Evolutionary conservation across 1,139 yeast species (phyloP), one percentile per base, ranked within the genome.

Genomic region (Pichia sp.): DNA sequence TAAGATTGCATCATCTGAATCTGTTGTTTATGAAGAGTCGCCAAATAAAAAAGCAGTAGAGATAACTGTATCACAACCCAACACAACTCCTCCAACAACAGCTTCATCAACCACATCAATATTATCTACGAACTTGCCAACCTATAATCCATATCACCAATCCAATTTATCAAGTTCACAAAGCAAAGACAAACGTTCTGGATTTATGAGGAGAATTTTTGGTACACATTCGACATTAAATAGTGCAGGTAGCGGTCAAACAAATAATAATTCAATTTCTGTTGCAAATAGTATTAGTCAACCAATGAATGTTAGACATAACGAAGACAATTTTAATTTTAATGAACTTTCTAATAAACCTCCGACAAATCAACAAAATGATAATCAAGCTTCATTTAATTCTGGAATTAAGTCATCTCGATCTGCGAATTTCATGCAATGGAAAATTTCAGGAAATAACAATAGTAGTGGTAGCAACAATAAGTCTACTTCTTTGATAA

Each of bases 361-460:
- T 20, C 6, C 25, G 29, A 29, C 22, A 10, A 37, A 11, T n/a
- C 27, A 30, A 10, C 33, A 20, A 6, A 33, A 11, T 10, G 39
- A 36, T 16, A 29, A 12, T 29, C 30, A 29, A 12, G 28, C 10
- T 31, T 8, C 39, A 6, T 27, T 30, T 10, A 9, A n/a, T 8
- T 31, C 43, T 1, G 43, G 45, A 23, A 51, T 51, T 35, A 51
- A 50, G 36, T 16, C 51, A 49, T 74, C 80, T 4, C 62, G 73
- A 46, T 75, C 80, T 1, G 65, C 77, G 3, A 72, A 74, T 47
- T 66, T 76, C 26, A 56, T 76, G 45, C 77, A 71, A 47, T 42
- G 42, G 48, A 37, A 50, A 30, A 42, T 23, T 23, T 31, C 33
- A 10, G 36, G 36, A 30, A 48, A 45, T 20, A 45, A 46, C 27